Base-by-base conservation (phyloP, 1,284 basidiomycete species). In the Tilletiopsis washingtonensis region DNA sequence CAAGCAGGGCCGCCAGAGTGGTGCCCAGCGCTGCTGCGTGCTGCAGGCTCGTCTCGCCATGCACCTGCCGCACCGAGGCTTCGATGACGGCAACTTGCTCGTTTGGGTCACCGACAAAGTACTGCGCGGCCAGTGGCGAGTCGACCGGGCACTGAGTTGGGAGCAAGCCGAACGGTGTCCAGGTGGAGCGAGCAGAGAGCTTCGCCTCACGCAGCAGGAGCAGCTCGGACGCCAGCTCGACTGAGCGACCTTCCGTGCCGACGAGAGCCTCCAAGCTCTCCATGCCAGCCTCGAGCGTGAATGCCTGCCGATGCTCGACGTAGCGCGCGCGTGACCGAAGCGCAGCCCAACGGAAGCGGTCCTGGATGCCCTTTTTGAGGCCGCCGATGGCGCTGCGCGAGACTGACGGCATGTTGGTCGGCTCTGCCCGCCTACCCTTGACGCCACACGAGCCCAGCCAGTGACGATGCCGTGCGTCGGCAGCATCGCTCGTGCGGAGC, bases 361-460 rank as follows among this genome's bases (percentile, higher is more conserved):
- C 23, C 37, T n/a, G 17, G 12, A 32, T 24, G 5, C 45, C 25
- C 40, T 37, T 37, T 25, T 27, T 3, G 29, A 34, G 9, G 9
- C 9, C 29, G 9, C 29, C 29, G n/a, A 34, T n/a, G 29, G 9
- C 29, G 9, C 9, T n/a, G 9, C 9, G n/a, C 9, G 29, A n/a
- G 29, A 9, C n/a, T n/a, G 9, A 34, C 9, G 29, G n/a, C 9
- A 34, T 34, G 14, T 15, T 27, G 24, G 7, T 27, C 44, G 50
- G 11, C 19, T 17, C 4, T n/a, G 50, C 32, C 5, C 57, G 20
- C 32, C 49, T 27, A 20, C 43, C 43, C 23, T 40, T 36, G 32
- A 62, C 24, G 5, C 69, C 67, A 51, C 67, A 71, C 0, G 65
- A 60, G 26, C 69, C 69, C 2, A 72, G 54, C 66, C 66, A 72